Evolutionary conservation across 805 yeast genomes (phyloP), one percentile per base, ranked within the genome.

Genomic region (Wickerhamiella nectarea): DNA sequence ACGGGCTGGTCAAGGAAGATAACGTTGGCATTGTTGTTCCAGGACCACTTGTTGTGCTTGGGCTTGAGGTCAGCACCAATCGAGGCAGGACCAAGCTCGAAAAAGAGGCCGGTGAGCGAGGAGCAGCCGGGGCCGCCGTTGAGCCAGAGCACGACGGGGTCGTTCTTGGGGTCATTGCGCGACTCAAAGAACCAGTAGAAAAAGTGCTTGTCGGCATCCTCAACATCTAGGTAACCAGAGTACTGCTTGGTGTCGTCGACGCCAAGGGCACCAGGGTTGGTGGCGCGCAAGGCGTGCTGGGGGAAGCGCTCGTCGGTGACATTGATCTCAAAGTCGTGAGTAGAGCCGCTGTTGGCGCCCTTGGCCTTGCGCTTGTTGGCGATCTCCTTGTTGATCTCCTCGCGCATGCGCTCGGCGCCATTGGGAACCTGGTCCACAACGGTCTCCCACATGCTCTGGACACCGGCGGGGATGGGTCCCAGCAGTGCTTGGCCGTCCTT

Each of bases 81-180:
- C 12, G 81, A 70, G 1, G 95, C 74, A 8, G 97, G 95, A 21
- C 98, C 97, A 54, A 87, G 70, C 63, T 91, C 97, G 55, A 89
- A 87, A 60, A 89, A 80, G 51, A 89, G 70, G 14, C 97, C 97
- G 17, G 94, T 83, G 59, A 85, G 65, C 1, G 95, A 83, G 1
- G 95, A 83, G 62, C 96, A 87, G n/a, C 96, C 96, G 40, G 96
- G 96, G 12, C 96, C 96, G 49, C 96, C 96, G 60, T 89, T 87
- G 56, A 89, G 69, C 96, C 94, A 85, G 56, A 86, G 68, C 41
- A 86, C 72, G 33, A 86, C 70, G 3, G 95, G 95, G 64, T 86
- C 95, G 48, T 71, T 81, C 51, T 67, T 65, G 15, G 95, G 95
- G 62, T 83, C 89, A 61, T 80, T 80, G 49, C 79, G 74, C 50